Evolutionary conservation across 208 protist species (phyloP).

Genomic region (Lotmaria passim): DNA sequence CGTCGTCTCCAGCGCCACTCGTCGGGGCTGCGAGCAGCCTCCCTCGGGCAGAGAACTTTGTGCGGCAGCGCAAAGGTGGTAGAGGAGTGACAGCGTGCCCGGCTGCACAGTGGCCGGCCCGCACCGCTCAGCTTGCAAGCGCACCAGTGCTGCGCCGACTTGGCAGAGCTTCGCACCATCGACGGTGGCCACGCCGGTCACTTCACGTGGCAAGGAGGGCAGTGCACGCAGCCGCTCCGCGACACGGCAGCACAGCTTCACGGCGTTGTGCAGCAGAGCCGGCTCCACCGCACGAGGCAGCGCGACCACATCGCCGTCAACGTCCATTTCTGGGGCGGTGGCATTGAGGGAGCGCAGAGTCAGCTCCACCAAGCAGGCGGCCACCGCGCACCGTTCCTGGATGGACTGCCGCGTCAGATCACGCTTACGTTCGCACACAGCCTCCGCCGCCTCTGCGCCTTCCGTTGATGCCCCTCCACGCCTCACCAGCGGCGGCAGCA

Average conservation of each 20-base stretch:
- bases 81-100: conserved; percentile 46
- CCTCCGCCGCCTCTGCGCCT: no score
- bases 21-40: conserved; percentile 4
- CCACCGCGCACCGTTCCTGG: conserved; percentile 23
- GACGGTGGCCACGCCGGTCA: neutral
- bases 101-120: conserved; percentile 30
- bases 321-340: neutral
- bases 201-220: neutral
- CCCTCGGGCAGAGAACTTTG: conserved; percentile 1
- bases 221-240: conserved; percentile 32
- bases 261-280: conserved; percentile 44
- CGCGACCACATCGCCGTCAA: neutral
- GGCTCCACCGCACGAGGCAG: conserved; percentile 23
- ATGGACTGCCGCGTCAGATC: no score
- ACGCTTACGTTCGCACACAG: no score
- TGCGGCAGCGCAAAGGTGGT: conserved; percentile 42
- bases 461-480: no score
- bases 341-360: conserved; percentile 6
- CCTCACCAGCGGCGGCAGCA: conserved; percentile 34
- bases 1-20: conserved; percentile 36
- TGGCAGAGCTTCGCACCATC: conserved; percentile 2
- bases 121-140: conserved; percentile 36
- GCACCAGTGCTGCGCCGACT: conserved; percentile 32
- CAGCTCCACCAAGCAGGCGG: conserved; percentile 19
- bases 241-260: conserved; percentile 59